phyloP scores from a whole-genome alignment of 495 filamentous ascomycete species.

The Penicillium malachiteum region DNA sequence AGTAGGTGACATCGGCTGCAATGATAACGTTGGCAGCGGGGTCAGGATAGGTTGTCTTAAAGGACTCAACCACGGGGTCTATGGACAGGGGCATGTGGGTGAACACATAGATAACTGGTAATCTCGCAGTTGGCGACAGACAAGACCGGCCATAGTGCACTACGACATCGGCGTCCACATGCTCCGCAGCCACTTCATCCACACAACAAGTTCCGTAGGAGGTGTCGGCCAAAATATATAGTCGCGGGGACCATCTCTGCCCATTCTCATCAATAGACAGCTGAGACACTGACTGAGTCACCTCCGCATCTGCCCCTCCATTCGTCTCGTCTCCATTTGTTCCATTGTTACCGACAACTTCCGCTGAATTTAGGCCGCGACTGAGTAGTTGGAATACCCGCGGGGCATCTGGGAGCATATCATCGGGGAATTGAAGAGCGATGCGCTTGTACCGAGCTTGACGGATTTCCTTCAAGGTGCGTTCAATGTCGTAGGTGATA shows the following conservation, averaged over 20 bases:
- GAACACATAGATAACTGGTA: constrained; percentile 92
- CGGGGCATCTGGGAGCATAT: constrained; percentile 82
- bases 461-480: constrained; percentile 73
- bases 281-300: constrained; percentile 29
- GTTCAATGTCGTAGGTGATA: constrained; percentile 81
- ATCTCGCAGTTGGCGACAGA: constrained; percentile 80
- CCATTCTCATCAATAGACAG: constrained; percentile 29
- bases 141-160: constrained; percentile 95
- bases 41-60: constrained; percentile 66
- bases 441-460: constrained; percentile 70
- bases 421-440: constrained; percentile 92
- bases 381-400: constrained; percentile 70
- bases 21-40: constrained; percentile 66
- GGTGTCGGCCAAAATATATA: constrained; percentile 92
- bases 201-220: constrained; percentile 97
- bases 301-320: constrained; percentile 14
- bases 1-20: constrained; percentile 87
- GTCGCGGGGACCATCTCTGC: constrained; percentile 42
- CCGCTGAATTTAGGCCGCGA: constrained; percentile 52
- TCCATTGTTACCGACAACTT: constrained; percentile 16
- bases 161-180: constrained; percentile 84
- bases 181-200: constrained; percentile 95
- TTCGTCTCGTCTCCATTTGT: constrained; percentile 12
- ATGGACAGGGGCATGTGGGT: constrained; percentile 66
- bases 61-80: constrained; percentile 55